Evolutionary conservation across 2,329 filamentous ascomycete genomes (phyloP).

Genomic region (Colletotrichum aenigma): DNA sequence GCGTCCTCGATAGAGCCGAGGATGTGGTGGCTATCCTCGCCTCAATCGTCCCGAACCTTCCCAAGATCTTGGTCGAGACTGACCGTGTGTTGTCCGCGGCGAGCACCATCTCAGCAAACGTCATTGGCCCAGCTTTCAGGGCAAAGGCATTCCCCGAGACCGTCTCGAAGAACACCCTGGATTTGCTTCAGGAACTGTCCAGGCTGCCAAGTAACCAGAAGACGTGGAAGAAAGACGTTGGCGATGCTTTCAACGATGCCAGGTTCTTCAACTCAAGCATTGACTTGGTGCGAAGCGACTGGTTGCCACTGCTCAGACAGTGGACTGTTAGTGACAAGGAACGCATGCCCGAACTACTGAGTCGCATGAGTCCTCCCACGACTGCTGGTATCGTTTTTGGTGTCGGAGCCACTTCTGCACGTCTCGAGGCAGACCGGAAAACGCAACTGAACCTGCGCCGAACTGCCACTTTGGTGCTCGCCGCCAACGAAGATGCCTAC

Average conservation of each 20-base stretch:
- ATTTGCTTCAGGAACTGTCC: conserved; percentile 77
- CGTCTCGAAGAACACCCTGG: conserved; percentile 72
- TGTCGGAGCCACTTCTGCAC: conserved; percentile 92
- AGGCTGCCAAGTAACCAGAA: conserved; percentile 83
- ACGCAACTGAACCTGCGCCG: conserved; percentile 89
- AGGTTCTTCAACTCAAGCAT: conserved; percentile 80
- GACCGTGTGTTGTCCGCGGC: conserved; percentile 84
- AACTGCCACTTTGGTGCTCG: conserved; percentile 79
- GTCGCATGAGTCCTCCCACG: conserved; percentile 80
- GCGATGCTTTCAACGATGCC: conserved; percentile 88
- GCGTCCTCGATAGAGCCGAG: conserved; percentile 60
- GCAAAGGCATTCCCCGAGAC: conserved; percentile 89
- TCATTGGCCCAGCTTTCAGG: conserved; percentile 81
- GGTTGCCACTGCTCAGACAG: conserved; percentile 84
- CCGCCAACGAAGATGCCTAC: conserved; percentile 79
- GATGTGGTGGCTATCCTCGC: conserved; percentile 83
- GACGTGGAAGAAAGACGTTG: conserved; percentile 89
- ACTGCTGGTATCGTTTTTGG: conserved; percentile 97
- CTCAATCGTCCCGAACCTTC: conserved; percentile 77
- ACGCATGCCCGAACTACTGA: conserved; percentile 79
- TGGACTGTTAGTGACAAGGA: conserved; percentile 90
- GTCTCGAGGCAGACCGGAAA: conserved; percentile 92
- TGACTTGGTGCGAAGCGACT: conserved; percentile 70
- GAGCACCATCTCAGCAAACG: conserved; percentile 79
- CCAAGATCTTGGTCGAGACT: conserved; percentile 82